These are phyloP conservation scores for Vanrija sp. DNA, from an alignment of 1,284 basidiomycete genomes.

Conservation along the genomic window DNA sequence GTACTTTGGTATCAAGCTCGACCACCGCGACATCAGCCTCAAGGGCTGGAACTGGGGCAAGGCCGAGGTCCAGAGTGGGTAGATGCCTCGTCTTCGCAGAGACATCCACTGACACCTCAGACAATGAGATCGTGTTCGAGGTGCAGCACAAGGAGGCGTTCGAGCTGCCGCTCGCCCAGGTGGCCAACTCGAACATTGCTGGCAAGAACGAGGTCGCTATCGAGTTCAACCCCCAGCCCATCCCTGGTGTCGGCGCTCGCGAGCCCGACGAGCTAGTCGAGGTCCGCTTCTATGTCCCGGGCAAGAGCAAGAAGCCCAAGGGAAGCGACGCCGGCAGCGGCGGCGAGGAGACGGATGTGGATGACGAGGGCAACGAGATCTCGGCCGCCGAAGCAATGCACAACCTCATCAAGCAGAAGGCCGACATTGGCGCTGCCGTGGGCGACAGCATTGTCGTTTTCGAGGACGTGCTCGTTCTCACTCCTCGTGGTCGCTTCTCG, in stretches of 20 bases:
- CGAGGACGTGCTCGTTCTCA: constrained; percentile 93
- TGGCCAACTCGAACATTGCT: constrained; percentile 97
- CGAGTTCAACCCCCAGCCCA: constrained; percentile 68
- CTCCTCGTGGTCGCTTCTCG: constrained; percentile 93
- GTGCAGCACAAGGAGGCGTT: constrained; percentile 88
- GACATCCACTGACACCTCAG: constrained; percentile 52
- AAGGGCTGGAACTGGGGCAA: constrained; percentile 99
- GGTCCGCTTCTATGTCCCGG: constrained; percentile 94
- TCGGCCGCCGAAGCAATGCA: constrained; percentile 96
- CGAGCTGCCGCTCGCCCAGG: constrained; percentile 79
- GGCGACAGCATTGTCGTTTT: constrained; percentile 94
- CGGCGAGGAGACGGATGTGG: constrained; percentile 52
- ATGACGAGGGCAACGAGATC: constrained; percentile 56
- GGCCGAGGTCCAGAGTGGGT: constrained; percentile 83
- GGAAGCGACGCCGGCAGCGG: constrained; percentile 66
- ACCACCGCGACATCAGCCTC: constrained; percentile 79
- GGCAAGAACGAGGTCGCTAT: constrained; percentile 95
- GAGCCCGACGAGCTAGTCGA: constrained; percentile 82
- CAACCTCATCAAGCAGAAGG: constrained; percentile 92
- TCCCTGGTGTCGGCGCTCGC: constrained; percentile 50
- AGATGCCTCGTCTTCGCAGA: background rate
- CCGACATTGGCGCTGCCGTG: constrained; percentile 86
- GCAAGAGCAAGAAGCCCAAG: constrained; percentile 53
- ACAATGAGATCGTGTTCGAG: constrained; percentile 82
- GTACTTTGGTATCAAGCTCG: constrained; percentile 78